Percentiles rank a stretch among this genome's conserved stretches.
phyloP scores from a whole-genome alignment of 768 basidiomycete species.

The Lactarius vividus region DNA sequence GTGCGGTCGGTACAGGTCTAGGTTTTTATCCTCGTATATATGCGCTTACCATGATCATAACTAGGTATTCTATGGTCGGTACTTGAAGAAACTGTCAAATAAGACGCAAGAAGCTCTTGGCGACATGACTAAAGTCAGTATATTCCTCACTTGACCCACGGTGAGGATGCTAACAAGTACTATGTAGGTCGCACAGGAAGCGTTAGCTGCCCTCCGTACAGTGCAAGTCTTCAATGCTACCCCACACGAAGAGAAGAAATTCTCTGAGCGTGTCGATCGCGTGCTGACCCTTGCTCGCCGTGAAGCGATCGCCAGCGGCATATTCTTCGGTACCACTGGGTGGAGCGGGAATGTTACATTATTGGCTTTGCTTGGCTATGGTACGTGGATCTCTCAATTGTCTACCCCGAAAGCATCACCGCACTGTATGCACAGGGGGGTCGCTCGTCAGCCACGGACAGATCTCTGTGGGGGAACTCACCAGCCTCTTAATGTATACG shows the following conservation, averaged over 20 bases:
- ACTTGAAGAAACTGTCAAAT: constrained; percentile 87
- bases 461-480: constrained; percentile 91
- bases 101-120: constrained; percentile 93
- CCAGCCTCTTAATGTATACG: constrained; percentile 85
- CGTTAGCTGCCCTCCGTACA: constrained; percentile 81
- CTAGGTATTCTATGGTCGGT: constrained; percentile 94
- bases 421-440: constrained; percentile 54
- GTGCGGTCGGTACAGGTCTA: constrained; percentile 58
- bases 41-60: constrained; percentile 27
- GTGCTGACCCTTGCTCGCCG: constrained; percentile 77
- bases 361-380: constrained; percentile 86
- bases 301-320: constrained; percentile 86
- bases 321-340: constrained; percentile 90
- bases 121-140: constrained; percentile 78
- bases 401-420: neutral
- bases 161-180: constrained; percentile 14
- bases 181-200: constrained; percentile 78
- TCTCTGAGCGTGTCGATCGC: constrained; percentile 57
- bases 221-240: constrained; percentile 91
- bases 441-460: constrained; percentile 83
- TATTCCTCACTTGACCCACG: neutral
- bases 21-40: constrained; percentile 16
- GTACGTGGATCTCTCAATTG: constrained; percentile 40
- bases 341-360: constrained; percentile 94
- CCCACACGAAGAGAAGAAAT: constrained; percentile 72